Conservation (phyloP, 257 asterid genomes). For the Verbascum thapsus region DNA sequence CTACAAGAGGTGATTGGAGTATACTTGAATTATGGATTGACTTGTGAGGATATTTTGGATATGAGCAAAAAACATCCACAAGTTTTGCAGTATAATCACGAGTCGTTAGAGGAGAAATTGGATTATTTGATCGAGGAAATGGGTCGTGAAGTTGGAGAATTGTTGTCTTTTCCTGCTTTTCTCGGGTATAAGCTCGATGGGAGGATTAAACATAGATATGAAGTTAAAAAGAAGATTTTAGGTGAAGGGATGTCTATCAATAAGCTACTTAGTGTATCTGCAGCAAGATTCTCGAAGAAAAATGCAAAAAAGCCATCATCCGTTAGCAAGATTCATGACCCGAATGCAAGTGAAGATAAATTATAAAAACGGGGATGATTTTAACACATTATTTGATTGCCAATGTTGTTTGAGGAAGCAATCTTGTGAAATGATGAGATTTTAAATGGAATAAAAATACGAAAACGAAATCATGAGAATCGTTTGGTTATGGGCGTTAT, state of each 20-base stretch:
- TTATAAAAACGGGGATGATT: slow-evolving; percentile 4
- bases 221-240: slow-evolving; percentile 52
- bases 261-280: slow-evolving; percentile 77
- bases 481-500: not conserved
- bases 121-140: slow-evolving; percentile 77
- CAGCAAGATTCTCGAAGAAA: slow-evolving; percentile 62
- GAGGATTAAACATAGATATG: slow-evolving; percentile 81
- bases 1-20: slow-evolving; percentile 70
- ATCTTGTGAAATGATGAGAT: not conserved
- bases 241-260: slow-evolving; percentile 86
- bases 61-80: slow-evolving; percentile 92
- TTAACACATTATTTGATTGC: slow-evolving; percentile 9
- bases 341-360: slow-evolving; percentile 31
- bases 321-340: slow-evolving; percentile 16
- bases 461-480: slow-evolving; percentile 15
- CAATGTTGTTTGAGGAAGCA: not conserved
- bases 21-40: slow-evolving; percentile 69
- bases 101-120: slow-evolving; percentile 80
- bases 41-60: slow-evolving; percentile 69
- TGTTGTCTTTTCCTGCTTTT: slow-evolving; percentile 83
- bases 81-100: slow-evolving; percentile 75
- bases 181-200: slow-evolving; percentile 88
- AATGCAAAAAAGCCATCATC: slow-evolving; percentile 37
- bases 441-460: not conserved
- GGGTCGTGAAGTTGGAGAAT: slow-evolving; percentile 87